Evolutionary conservation across 441 rosid species (phyloP).

Genomic region (Gossypium armourianum): DNA sequence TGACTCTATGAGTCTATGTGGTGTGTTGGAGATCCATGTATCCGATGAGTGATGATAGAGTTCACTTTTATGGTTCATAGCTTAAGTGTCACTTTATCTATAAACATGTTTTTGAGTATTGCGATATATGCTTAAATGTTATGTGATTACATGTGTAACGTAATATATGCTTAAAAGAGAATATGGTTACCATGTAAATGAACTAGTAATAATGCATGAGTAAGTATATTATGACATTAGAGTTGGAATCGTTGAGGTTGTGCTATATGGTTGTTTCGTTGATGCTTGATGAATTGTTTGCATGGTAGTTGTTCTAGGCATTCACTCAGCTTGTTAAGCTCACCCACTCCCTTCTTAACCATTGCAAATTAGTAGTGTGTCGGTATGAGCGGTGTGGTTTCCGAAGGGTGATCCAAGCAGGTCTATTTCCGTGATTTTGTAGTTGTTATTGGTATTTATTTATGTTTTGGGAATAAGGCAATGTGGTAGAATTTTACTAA

Average conservation of each 20-base stretch:
- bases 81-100: neutral
- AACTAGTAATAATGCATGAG: neutral
- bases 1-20: neutral
- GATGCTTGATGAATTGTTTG: neutral
- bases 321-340: neutral
- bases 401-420: neutral
- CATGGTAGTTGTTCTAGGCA: neutral
- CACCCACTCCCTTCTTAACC: neutral
- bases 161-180: neutral
- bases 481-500: neutral
- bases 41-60: neutral
- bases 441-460: neutral
- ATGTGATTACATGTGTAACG: neutral
- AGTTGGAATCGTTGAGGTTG: neutral
- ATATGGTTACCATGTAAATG: neutral
- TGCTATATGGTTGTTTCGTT: neutral
- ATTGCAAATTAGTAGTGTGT: neutral
- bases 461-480: neutral
- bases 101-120: neutral
- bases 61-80: neutral
- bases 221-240: neutral
- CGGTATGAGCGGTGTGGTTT: neutral
- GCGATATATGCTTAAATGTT: neutral
- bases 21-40: neutral
- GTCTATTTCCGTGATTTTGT: neutral